phyloP scores from a whole-genome alignment of 2,329 filamentous ascomycete genomes.

The Penicillium frequentans region DNA sequence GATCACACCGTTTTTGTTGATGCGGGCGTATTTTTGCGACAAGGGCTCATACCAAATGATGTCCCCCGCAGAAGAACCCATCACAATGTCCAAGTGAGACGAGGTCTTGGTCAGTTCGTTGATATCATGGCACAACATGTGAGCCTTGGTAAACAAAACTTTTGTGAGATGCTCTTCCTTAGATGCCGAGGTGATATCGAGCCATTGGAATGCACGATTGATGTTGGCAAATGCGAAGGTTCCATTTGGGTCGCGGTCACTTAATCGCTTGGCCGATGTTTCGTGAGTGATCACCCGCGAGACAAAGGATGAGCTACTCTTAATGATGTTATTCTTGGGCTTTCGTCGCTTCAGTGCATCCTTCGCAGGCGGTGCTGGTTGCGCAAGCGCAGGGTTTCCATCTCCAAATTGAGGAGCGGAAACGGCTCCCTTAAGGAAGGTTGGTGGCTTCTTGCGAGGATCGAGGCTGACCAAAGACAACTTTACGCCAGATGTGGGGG shows the following conservation, averaged over 20 bases:
- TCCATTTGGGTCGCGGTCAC: constrained; percentile 75
- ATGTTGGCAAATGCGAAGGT: constrained; percentile 93
- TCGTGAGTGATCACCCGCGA: constrained; percentile 95
- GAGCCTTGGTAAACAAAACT: constrained; percentile 93
- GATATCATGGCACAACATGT: constrained; percentile 91
- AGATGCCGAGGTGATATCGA: constrained; percentile 72
- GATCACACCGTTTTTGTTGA: constrained; percentile 96
- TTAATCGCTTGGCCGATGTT: constrained; percentile 71
- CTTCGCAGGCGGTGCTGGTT: constrained; percentile 59
- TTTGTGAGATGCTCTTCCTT: constrained; percentile 90
- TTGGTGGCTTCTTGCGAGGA: constrained; percentile 51
- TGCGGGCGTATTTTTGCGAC: constrained; percentile 87
- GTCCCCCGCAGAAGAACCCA: constrained; percentile 95
- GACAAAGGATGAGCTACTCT: constrained; percentile 98
- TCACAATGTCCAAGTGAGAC: constrained; percentile 82
- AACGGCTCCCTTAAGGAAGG: constrained; percentile 42
- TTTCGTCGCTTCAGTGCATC: constrained; percentile 74
- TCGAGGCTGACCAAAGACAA: constrained; percentile 75
- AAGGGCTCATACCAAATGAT: constrained; percentile 99
- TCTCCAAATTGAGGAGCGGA: constrained; percentile 74
- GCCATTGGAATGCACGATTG: constrained; percentile 93
- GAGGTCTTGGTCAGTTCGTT: constrained; percentile 78
- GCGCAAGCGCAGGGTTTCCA: constrained; percentile 71
- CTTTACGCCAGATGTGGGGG: constrained; percentile 82
- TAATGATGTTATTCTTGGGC: constrained; percentile 96